Percentiles rank a stretch among this genome's conserved stretches.
Evolutionary conservation across 2,329 filamentous ascomycete genomes (phyloP).

Genomic region (Metarhizium guizhouense): DNA sequence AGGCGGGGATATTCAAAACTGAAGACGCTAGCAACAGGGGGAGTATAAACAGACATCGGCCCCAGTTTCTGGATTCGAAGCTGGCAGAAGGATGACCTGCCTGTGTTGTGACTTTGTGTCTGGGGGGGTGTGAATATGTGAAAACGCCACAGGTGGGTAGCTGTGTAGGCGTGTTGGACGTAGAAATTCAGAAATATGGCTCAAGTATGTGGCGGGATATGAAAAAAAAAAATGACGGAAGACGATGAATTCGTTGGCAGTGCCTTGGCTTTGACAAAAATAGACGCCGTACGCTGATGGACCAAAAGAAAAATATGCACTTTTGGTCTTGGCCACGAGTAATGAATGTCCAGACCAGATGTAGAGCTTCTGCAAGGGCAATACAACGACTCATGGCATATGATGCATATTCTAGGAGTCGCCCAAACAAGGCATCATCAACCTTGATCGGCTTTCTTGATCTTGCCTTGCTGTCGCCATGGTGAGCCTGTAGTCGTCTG

Average conservation of each 20-base stretch:
- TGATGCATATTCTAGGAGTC: background rate
- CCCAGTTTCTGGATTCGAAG: constrained; percentile 7
- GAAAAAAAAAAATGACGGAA: no score
- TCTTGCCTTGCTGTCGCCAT: no score
- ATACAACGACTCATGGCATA: background rate
- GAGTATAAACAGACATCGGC: constrained; percentile 4
- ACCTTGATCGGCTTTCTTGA: background rate
- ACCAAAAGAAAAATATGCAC: background rate
- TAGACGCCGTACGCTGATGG: no score
- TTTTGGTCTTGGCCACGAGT: background rate
- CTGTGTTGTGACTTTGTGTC: background rate
- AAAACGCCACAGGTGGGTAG: constrained; percentile 5
- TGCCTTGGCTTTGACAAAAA: no score
- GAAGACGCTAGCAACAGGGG: constrained; percentile 5
- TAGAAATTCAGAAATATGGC: no score
- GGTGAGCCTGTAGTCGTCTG: no score
- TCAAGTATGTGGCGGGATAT: no score
- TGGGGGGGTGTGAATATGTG: background rate
- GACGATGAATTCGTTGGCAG: no score
- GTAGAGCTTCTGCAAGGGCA: background rate
- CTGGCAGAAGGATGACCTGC: constrained; percentile 1
- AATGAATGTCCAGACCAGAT: background rate
- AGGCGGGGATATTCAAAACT: constrained; percentile 4
- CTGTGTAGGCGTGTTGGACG: background rate
- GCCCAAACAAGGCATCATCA: background rate